Percentiles rank a stretch among this genome's conserved stretches.
Evolutionary conservation across 2,329 filamentous ascomycete genomes (phyloP).

Genomic region (Beauveria rudraprayagi): DNA sequence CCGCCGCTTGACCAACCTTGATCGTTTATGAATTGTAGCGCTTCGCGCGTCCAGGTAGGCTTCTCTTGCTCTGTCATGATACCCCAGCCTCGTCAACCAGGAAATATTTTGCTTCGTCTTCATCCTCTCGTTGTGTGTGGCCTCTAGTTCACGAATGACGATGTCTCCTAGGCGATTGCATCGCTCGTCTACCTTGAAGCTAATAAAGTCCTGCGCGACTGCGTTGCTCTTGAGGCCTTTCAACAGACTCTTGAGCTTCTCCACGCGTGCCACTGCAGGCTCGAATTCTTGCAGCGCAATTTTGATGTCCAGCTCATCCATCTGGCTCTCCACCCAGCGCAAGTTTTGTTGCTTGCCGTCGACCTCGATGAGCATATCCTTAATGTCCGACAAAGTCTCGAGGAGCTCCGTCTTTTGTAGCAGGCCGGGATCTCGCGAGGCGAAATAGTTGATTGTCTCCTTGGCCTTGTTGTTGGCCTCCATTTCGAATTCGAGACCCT

Average conservation of each 20-base stretch:
- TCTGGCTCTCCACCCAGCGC: slow-evolving; percentile 88
- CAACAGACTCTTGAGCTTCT: slow-evolving; percentile 74
- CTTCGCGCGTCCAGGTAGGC: slow-evolving; percentile 76
- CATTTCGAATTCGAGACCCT: slow-evolving; percentile 75
- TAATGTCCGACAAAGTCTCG: slow-evolving; percentile 68
- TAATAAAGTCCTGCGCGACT: slow-evolving; percentile 86
- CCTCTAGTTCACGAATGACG: slow-evolving; percentile 67
- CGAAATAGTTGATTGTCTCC: slow-evolving; percentile 81
- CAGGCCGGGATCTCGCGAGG: slow-evolving; percentile 66
- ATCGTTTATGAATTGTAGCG: slow-evolving; percentile 69
- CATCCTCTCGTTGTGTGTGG: slow-evolving; percentile 66
- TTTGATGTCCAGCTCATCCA: slow-evolving; percentile 93
- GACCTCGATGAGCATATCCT: slow-evolving; percentile 88
- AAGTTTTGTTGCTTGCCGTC: slow-evolving; percentile 95
- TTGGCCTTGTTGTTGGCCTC: slow-evolving; percentile 78
- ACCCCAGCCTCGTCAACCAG: slow-evolving; percentile 81
- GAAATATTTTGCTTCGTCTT: slow-evolving; percentile 74
- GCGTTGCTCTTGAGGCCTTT: slow-evolving; percentile 75
- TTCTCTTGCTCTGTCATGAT: slow-evolving; percentile 81
- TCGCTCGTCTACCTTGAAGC: slow-evolving; percentile 81
- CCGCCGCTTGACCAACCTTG: slow-evolving; percentile 50
- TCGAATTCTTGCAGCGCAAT: slow-evolving; percentile 88
- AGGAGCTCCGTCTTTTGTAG: slow-evolving; percentile 73
- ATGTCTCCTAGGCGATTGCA: slow-evolving; percentile 68
- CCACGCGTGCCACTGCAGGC: slow-evolving; percentile 71